A percentile compares a stretch with the other conserved stretches of the same genome.
These are phyloP conservation scores for Wickerhamiella alocasiicola DNA, from an alignment of 805 yeast species.

Conservation along the genomic window DNA sequence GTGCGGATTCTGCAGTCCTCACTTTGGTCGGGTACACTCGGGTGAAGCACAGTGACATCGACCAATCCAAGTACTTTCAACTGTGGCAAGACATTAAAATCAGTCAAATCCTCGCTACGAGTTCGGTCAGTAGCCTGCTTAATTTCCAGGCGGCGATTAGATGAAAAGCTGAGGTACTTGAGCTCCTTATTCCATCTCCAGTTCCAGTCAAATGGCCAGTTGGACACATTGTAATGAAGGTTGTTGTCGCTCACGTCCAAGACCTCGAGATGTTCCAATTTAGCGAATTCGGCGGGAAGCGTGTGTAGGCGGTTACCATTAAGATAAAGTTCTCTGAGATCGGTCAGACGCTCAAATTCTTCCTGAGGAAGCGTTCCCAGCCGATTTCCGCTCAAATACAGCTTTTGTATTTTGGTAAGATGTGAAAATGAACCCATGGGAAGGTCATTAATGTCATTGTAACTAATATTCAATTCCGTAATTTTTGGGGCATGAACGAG, in stretches of 20 bases:
- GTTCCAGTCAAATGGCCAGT: slow-evolving; percentile 95
- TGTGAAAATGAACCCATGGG: slow-evolving; percentile 59
- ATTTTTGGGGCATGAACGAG: slow-evolving; percentile 48
- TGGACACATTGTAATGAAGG: slow-evolving; percentile 80
- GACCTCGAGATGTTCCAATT: slow-evolving; percentile 47
- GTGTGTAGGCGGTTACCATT: slow-evolving; percentile 80
- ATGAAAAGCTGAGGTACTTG: slow-evolving; percentile 76
- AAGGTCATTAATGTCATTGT: slow-evolving; percentile 72
- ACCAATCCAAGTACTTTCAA: slow-evolving; percentile 71
- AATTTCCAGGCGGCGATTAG: slow-evolving; percentile 83
- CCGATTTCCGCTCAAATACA: slow-evolving; percentile 75
- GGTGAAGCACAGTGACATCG: slow-evolving; percentile 88
- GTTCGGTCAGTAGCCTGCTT: slow-evolving; percentile 24
- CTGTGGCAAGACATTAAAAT: slow-evolving; percentile 60
- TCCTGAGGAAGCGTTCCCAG: slow-evolving; percentile 74
- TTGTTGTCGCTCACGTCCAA: slow-evolving; percentile 88
- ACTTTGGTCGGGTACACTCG: slow-evolving; percentile 78
- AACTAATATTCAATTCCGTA: slow-evolving; percentile 58
- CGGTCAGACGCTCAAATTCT: slow-evolving; percentile 51
- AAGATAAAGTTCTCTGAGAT: slow-evolving; percentile 49
- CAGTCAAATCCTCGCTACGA: slow-evolving; percentile 32
- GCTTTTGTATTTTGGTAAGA: slow-evolving; percentile 43
- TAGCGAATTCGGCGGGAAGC: slow-evolving; percentile 77
- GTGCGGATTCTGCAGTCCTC: slow-evolving; percentile 78
- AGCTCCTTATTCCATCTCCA: slow-evolving; percentile 78